Evolutionary conservation across 2,329 filamentous ascomycete genomes (phyloP), one percentile per base, ranked within the genome.

Genomic region (Lasiodiplodia sp.): DNA sequence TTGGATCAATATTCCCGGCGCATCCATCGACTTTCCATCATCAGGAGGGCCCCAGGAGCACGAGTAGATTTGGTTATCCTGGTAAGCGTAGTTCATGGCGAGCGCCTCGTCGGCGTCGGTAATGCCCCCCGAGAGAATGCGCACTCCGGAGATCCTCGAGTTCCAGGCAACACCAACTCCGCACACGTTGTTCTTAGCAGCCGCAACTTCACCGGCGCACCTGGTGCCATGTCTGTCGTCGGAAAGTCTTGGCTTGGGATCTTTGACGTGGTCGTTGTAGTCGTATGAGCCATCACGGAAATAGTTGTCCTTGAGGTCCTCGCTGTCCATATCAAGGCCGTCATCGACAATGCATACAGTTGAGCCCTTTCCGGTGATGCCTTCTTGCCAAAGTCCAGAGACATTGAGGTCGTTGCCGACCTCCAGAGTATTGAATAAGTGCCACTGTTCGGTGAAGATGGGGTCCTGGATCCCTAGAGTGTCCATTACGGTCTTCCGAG

Each of bases 21-120:
- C 93, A 73, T 98, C 95, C 96, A 99, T 99, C 28, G 93, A 94
- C 70, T 86, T 86, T 56, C 96, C 96, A 78, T 98, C 94, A 75
- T 99, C 96, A 0, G 94, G 93, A 10, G 96, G 96, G 0, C 96
- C 96, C 96, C 96, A 99, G 0, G 96, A 99, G 82, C 96, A 99
- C 0, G 96, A 99, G 82, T 97, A 99, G 69, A 99, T 98, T 70
- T 97, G 89, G 78, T 97, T 99, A 70, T 95, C 85, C 75, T 97
- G 90, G 75, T 89, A 96, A 71, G 91, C 92, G 82, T 95, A 98
- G 80, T 97, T 97, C 85, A 99, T 90, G 25, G 96, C 93, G 37
- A 91, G 85, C 28, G 96, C 94, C 81, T 99, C 96, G 75, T 99
- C 96, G 34, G 92, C 90, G 78, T 99, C 96, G 63, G 90, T 91